Base-by-base conservation (phyloP, 1,284 basidiomycete species). In the Hypsizygus ulmarius region DNA sequence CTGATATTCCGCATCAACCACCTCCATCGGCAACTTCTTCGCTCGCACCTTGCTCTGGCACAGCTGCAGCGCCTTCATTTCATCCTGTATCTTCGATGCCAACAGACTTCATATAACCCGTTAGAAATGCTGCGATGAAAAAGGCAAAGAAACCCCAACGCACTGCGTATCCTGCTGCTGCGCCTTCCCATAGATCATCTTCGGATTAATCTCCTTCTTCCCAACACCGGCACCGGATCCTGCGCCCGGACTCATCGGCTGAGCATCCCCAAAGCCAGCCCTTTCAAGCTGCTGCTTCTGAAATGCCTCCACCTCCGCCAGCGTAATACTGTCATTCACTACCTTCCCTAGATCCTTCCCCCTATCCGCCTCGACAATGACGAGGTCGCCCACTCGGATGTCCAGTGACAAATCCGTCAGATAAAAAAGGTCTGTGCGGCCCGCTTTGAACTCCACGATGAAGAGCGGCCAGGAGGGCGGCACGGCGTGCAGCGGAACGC, bases 401-500 rank as follows among this genome's bases (percentile, higher is more conserved):
- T 90, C 69, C 43, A 71, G 63, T 6, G 72, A 65, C 14, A 80
- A 71, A 59, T 92, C 86, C 2, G 83, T 84, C 57, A 87, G 79
- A 69, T 96, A 98, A 68, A 93, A 97, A 28, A 99, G 72, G 66
- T 98, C 96, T 52, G 93, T 95, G 21, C 96, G 82, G 0, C 93
- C 93, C 0, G 93, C 93, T 72, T 98, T 98, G 77, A 99, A 99
- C 63, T 97, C 91, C 59, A 98, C 90, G 60, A 98, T 95, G 74
- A 84, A 98, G 4, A 98, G 78, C n/a, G 90, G 90, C 72, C 89
- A 93, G 18, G 84, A 82, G 12, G 85, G 69, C 0, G 93, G 86
- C 25, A 99, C 83, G 25, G 84, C 72, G 59, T 87, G 82, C 12
- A 98, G 76, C 0, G 94, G 92, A 0, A 97, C 80, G 14, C 95